Conservation (phyloP, 805 yeast genomes). For the Nakazawaea ishiwadae region DNA sequence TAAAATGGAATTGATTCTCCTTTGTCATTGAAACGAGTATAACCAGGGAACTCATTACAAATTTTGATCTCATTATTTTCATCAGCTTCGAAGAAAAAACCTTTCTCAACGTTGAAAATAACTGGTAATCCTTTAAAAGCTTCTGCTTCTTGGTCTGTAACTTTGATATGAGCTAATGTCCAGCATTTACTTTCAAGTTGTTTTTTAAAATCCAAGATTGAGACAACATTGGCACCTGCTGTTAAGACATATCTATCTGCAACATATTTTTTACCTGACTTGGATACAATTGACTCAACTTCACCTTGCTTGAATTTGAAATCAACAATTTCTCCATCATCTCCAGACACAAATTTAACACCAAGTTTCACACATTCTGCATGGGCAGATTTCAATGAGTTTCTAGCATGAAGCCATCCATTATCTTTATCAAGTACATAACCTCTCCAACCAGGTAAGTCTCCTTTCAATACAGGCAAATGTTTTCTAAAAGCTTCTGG, state of each 20-base stretch:
- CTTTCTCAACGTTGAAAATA: conserved; percentile 18
- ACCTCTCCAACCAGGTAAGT: conserved; percentile 13
- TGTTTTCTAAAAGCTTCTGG: conserved; percentile 10
- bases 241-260: conserved; percentile 19
- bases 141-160: conserved; percentile 17
- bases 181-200: conserved; percentile 19
- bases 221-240: conserved; percentile 28
- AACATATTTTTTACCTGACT: conserved; percentile 3
- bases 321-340: conserved; percentile 11
- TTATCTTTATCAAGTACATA: conserved; percentile 13
- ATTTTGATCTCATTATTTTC: conserved; percentile 17
- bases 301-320: not conserved
- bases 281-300: not conserved
- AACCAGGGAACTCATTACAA: conserved; percentile 24
- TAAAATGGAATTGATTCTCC: conserved; percentile 13
- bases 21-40: conserved; percentile 12
- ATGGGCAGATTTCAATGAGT: conserved; percentile 21
- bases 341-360: conserved; percentile 21
- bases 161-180: conserved; percentile 19
- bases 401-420: conserved; percentile 29
- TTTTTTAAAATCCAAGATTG: conserved; percentile 18
- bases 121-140: conserved; percentile 16
- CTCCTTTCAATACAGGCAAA: conserved; percentile 14
- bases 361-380: conserved; percentile 23
- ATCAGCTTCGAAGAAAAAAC: conserved; percentile 21